Base-by-base conservation (phyloP, 768 basidiomycete genomes). In the Leccinum subgranulosum region DNA sequence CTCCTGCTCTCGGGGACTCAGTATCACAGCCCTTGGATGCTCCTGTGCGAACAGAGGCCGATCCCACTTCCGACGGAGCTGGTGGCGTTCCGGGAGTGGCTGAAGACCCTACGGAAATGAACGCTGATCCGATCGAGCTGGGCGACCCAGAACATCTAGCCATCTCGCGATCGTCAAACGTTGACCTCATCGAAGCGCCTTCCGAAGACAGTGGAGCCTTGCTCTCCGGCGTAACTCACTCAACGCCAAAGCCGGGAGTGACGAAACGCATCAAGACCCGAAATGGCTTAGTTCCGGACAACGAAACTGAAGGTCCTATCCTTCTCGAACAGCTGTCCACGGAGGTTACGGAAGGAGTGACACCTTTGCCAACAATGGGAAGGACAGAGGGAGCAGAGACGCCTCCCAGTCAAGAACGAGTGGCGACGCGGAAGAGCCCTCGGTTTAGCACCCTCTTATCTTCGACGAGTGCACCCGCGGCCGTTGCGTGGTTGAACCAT, bases 261-360 rank as follows among this genome's bases (percentile, higher is more conserved):
- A 56, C 73, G 14, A 74, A 72, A 48, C 73, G 76, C 50, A 81
- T 79, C 74, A 81, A 75, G 69, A 70, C 73, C 49, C 75, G 79
- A 17, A 59, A 66, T 49, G 77, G 77, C 1, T 73, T 67, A 53
- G 55, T 70, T 34, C 66, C 59, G n/a, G 57, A 65, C 53, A 57
- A 59, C 43, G 66, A 57, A 28, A 56, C 54, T n/a, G 68, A 74
- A 51, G 54, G 10, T 1, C 69, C 69, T 25, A 57, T 70, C 49
- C 61, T 59, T 33, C 41, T 71, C 10, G 57, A 68, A 53, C 52
- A 69, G 58, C 51, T 62, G 31, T 29, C 64, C 45, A n/a, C 58
- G 56, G 64, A 60, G 53, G 53, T 36, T 51, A 56, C 57, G 54
- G 56, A 66, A 52, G 64, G 56, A 49, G 58, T 60, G 56, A 64